phyloP scores from a whole-genome alignment of 2,329 filamentous ascomycete species.

The Aspergillus pseudotamarii region DNA sequence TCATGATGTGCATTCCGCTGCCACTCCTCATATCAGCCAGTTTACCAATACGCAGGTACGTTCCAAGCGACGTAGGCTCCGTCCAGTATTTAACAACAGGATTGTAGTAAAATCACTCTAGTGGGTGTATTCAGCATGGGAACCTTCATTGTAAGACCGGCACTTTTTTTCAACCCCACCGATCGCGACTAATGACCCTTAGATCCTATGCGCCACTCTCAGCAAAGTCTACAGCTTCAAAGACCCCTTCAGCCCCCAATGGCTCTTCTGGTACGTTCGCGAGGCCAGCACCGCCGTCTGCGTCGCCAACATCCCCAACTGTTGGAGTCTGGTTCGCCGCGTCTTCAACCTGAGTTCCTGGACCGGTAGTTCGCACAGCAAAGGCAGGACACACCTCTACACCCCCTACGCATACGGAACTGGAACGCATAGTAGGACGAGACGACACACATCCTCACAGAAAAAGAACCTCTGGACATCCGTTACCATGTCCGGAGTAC shows the following conservation, averaged over 20 bases:
- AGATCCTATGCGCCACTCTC: conserved; percentile 6
- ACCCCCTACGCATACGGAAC: background rate
- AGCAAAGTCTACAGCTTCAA: conserved; percentile 3
- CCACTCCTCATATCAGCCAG: background rate
- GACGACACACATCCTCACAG: background rate
- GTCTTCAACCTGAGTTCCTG: conserved; percentile 1
- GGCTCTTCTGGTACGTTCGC: conserved; percentile 6
- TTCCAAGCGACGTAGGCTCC: background rate
- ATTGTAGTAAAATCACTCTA: background rate
- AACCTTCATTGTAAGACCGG: background rate
- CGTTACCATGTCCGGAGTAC: background rate
- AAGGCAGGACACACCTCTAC: background rate
- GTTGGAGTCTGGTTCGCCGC: conserved; percentile 1
- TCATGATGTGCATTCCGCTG: conserved; percentile 1
- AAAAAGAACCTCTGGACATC: conserved; percentile 1
- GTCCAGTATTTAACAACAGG: background rate
- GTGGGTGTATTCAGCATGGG: conserved; percentile 2
- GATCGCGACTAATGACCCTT: background rate
- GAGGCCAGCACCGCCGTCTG: conserved; percentile 1
- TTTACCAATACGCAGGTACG: conserved; percentile 1
- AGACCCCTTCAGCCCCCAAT: background rate
- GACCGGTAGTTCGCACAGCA: background rate
- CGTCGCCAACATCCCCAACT: conserved; percentile 5
- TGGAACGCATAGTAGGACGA: background rate
- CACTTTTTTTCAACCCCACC: background rate